Percentiles rank a stretch among this genome's conserved stretches.
These are phyloP conservation scores for Penicillium nordicum DNA, from an alignment of 2,329 filamentous ascomycete genomes.

Conservation along the genomic window DNA sequence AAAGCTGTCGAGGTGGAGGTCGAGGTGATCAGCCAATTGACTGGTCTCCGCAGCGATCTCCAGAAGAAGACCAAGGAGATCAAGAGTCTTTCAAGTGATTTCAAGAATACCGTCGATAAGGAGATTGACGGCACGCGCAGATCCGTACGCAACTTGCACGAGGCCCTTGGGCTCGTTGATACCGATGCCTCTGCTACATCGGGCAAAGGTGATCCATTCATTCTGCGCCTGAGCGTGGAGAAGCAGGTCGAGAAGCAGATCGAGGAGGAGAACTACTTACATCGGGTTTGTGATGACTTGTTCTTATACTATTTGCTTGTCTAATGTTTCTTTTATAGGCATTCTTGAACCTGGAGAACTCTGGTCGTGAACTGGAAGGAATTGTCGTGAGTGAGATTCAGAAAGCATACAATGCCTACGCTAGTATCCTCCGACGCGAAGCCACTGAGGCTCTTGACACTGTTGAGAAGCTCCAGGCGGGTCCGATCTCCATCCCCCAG, in stretches of 20 bases:
- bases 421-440: constrained; percentile 86
- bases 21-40: constrained; percentile 84
- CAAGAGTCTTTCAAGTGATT: constrained; percentile 86
- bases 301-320: constrained; percentile 8
- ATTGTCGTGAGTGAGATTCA: constrained; percentile 98
- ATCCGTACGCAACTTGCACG: constrained; percentile 75
- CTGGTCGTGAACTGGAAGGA: constrained; percentile 88
- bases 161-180: constrained; percentile 75
- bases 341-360: constrained; percentile 89
- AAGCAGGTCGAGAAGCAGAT: constrained; percentile 88
- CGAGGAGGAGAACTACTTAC: constrained; percentile 95
- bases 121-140: constrained; percentile 83
- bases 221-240: constrained; percentile 81
- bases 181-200: constrained; percentile 69
- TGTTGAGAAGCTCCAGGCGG: constrained; percentile 75
- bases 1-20: constrained; percentile 88
- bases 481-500: constrained; percentile 88
- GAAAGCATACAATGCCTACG: constrained; percentile 93
- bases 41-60: constrained; percentile 79
- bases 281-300: constrained; percentile 61
- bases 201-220: constrained; percentile 88
- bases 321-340: constrained; percentile 55
- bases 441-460: constrained; percentile 75
- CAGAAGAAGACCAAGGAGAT: constrained; percentile 98
- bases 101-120: constrained; percentile 94